Conservation (phyloP, 148 eudicot species). For the Amaranthus hypochondriacus region DNA sequence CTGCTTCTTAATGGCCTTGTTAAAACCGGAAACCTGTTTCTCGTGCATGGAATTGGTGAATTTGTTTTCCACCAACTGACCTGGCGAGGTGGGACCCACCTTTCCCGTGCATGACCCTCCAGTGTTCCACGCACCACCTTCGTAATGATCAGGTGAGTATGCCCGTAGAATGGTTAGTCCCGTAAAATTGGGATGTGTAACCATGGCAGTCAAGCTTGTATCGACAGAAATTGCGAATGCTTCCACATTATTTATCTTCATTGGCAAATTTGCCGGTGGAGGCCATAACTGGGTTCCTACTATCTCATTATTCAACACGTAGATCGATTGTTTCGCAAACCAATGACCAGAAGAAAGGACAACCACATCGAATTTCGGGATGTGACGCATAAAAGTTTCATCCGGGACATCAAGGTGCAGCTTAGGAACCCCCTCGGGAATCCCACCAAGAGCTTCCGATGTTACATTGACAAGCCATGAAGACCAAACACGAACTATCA, state of each 20-base stretch:
- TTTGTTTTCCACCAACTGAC: slow-evolving; percentile 56
- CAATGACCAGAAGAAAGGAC: slow-evolving; percentile 97
- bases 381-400: slow-evolving; percentile 54
- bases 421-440: slow-evolving; percentile 59
- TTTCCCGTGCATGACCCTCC: slow-evolving; percentile 97
- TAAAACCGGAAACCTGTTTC: slow-evolving; percentile 66
- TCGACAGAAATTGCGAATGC: slow-evolving; percentile 87
- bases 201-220: slow-evolving; percentile 62
- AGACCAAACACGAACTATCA: slow-evolving; percentile 88
- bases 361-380: slow-evolving; percentile 57
- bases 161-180: slow-evolving; percentile 76
- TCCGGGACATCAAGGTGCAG: slow-evolving; percentile 88
- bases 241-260: slow-evolving; percentile 59
- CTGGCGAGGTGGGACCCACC: slow-evolving; percentile 48
- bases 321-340: slow-evolving; percentile 87
- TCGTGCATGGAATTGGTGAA: slow-evolving; percentile 79
- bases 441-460: slow-evolving; percentile 43
- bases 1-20: slow-evolving; percentile 45
- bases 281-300: slow-evolving; percentile 91
- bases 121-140: slow-evolving; percentile 93
- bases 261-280: slow-evolving; percentile 37
- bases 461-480: slow-evolving; percentile 92
- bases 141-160: slow-evolving; percentile 91
- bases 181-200: slow-evolving; percentile 55
- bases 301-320: slow-evolving; percentile 69